Evolutionary conservation across 345 rosid genomes (phyloP).

Genomic region (Rhizophora apiculata): DNA sequence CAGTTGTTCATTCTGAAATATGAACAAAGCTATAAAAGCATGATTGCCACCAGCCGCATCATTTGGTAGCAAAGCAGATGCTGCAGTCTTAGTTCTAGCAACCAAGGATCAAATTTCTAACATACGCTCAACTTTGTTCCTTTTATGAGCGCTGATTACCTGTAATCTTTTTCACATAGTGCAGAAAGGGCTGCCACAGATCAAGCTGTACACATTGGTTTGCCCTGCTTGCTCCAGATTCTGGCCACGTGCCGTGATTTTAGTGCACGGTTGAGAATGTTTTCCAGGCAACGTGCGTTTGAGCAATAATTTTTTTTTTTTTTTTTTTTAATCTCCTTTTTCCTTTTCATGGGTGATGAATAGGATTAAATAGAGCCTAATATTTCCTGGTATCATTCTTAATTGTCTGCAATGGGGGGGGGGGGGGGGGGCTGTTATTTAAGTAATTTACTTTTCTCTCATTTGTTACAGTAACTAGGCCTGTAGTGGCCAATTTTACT

Average conservation of each 20-base stretch:
- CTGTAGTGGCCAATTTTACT: constrained; percentile 17
- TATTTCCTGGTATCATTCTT: constrained; percentile 14
- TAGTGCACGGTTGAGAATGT: constrained; percentile 1
- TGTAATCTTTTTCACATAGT: not conserved
- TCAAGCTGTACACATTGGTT: not conserved
- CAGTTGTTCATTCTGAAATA: too few relatives aligned
- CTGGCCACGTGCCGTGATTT: not conserved
- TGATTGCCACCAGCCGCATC: too few relatives aligned
- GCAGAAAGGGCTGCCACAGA: constrained; percentile 10
- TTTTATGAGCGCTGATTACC: not conserved
- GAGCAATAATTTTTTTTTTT: not conserved
- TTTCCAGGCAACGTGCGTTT: not conserved
- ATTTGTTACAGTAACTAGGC: constrained; percentile 16
- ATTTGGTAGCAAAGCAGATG: too few relatives aligned
- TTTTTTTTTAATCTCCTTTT: too few relatives aligned
- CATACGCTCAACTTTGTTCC: not conserved
- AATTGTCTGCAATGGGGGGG: not conserved
- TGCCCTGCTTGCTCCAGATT: not conserved
- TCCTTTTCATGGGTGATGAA: not conserved
- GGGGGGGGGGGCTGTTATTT: not conserved
- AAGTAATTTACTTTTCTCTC: constrained; percentile 20
- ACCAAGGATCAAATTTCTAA: not conserved
- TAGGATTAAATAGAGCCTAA: constrained; percentile 12
- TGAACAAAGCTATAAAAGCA: not conserved
- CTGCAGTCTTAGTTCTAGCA: too few relatives aligned